A percentile compares a stretch with the other conserved stretches of the same genome.
phyloP scores from a whole-genome alignment of 2,329 filamentous ascomycete genomes.

The Microsporum ferrugineum region DNA sequence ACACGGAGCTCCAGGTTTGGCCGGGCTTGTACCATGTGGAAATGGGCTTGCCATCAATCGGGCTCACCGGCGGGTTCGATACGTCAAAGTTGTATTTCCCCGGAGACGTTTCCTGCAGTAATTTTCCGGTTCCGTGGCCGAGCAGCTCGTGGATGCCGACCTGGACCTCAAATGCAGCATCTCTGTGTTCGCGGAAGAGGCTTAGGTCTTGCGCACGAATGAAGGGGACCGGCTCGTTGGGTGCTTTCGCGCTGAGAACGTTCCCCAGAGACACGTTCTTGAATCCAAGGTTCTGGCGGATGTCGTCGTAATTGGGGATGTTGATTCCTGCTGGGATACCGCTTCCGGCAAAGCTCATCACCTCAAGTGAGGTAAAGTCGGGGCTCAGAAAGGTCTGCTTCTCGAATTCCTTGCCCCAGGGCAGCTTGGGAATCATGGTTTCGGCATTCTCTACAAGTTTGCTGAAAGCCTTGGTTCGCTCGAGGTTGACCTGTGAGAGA shows the following conservation, averaged over 20 bases:
- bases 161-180: slow-evolving; percentile 85
- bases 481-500: slow-evolving; percentile 56
- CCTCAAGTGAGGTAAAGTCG: slow-evolving; percentile 90
- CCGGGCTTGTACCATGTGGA: slow-evolving; percentile 87
- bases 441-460: slow-evolving; percentile 73
- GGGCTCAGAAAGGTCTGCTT: slow-evolving; percentile 93
- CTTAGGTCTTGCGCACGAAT: slow-evolving; percentile 67
- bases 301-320: slow-evolving; percentile 47
- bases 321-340: slow-evolving; percentile 53
- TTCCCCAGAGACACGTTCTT: slow-evolving; percentile 79
- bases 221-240: slow-evolving; percentile 86
- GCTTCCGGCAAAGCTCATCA: slow-evolving; percentile 63
- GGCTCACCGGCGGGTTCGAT: slow-evolving; percentile 67
- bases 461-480: slow-evolving; percentile 78
- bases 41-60: slow-evolving; percentile 64
- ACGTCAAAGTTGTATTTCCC: slow-evolving; percentile 83
- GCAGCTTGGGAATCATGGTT: slow-evolving; percentile 73
- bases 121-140: slow-evolving; percentile 84
- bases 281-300: slow-evolving; percentile 53
- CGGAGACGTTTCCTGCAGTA: slow-evolving; percentile 75
- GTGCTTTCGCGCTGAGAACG: slow-evolving; percentile 78
- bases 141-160: slow-evolving; percentile 86
- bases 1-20: slow-evolving; percentile 89
- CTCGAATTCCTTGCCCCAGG: slow-evolving; percentile 81
- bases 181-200: slow-evolving; percentile 70